Evolutionary conservation across 1,284 basidiomycete species (phyloP).

Genomic region (Fomitopsis betulina): DNA sequence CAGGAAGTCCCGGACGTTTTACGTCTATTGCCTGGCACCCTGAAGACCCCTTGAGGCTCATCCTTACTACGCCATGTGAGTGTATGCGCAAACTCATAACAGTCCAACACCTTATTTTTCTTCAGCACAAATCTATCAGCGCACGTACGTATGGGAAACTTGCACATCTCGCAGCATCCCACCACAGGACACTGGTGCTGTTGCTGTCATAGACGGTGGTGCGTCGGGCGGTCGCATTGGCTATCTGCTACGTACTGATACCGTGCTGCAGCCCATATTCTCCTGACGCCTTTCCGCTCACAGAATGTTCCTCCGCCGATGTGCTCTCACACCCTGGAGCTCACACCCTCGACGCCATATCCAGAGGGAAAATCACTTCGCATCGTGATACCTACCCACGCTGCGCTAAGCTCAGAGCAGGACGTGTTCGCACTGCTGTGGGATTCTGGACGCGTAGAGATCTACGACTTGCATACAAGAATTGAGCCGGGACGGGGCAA

Average conservation of each 20-base stretch:
- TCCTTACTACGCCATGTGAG: slow-evolving; percentile 67
- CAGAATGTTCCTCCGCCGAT: slow-evolving; percentile 97
- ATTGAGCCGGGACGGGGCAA: slow-evolving; percentile 60
- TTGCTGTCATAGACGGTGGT: slow-evolving; percentile 93
- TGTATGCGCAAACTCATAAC: slow-evolving; percentile 6
- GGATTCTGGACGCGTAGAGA: slow-evolving; percentile 56
- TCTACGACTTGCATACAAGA: slow-evolving; percentile 70
- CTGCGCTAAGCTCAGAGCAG: slow-evolving; percentile 52
- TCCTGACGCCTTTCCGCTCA: slow-evolving; percentile 89
- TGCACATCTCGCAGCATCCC: slow-evolving; percentile 56
- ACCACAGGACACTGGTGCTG: slow-evolving; percentile 78
- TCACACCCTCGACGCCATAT: slow-evolving; percentile 23
- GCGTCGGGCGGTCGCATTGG: slow-evolving; percentile 23
- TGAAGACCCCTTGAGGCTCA: slow-evolving; percentile 68
- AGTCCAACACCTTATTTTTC: slow-evolving; percentile 1
- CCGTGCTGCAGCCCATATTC: slow-evolving; percentile 49
- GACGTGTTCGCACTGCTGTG: slow-evolving; percentile 70
- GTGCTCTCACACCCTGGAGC: slow-evolving; percentile 67
- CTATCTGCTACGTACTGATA: not conserved
- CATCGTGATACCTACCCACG: slow-evolving; percentile 37
- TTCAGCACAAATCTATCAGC: slow-evolving; percentile 54
- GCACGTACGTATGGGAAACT: slow-evolving; percentile 77
- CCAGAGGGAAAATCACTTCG: slow-evolving; percentile 11
- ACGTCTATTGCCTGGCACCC: slow-evolving; percentile 83
- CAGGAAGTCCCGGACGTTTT: slow-evolving; percentile 42